phyloP scores from a whole-genome alignment of 2,329 filamentous ascomycete species.

The Colletotrichum nymphaeae region DNA sequence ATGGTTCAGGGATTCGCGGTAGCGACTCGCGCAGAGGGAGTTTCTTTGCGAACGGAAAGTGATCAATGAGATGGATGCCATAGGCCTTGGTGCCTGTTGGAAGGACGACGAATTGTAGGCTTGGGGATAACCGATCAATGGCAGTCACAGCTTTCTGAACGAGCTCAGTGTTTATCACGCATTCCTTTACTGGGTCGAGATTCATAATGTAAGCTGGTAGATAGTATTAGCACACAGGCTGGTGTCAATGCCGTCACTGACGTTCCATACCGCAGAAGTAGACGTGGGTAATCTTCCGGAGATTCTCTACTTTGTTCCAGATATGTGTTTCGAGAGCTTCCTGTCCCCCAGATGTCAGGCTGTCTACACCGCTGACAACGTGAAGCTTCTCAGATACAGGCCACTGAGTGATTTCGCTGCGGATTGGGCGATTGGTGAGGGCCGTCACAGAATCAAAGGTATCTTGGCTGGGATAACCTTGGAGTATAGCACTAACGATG shows the following conservation, averaged over 20 bases:
- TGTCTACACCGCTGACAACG: background rate
- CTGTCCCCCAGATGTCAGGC: background rate
- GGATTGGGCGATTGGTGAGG: background rate
- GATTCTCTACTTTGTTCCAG: background rate
- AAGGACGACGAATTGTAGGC: background rate
- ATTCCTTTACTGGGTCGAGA: background rate
- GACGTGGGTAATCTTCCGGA: background rate
- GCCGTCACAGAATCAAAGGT: background rate
- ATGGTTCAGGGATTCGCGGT: background rate
- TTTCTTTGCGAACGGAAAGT: background rate
- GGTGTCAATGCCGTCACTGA: background rate
- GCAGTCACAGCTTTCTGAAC: background rate
- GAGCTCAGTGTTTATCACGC: background rate
- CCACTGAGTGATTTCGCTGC: background rate
- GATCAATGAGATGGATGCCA: background rate
- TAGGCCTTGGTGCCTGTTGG: background rate
- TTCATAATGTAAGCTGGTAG: background rate
- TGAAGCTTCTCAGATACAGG: background rate
- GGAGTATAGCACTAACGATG: background rate
- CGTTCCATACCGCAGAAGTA: background rate
- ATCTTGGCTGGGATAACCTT: background rate
- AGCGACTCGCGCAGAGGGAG: background rate
- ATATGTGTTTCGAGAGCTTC: background rate
- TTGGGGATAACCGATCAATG: background rate
- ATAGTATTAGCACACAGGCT: background rate